These are phyloP conservation scores for Puccinellia tenuiflora DNA, from an alignment of 176 grass and related monocot genomes.

Conservation along the genomic window DNA sequence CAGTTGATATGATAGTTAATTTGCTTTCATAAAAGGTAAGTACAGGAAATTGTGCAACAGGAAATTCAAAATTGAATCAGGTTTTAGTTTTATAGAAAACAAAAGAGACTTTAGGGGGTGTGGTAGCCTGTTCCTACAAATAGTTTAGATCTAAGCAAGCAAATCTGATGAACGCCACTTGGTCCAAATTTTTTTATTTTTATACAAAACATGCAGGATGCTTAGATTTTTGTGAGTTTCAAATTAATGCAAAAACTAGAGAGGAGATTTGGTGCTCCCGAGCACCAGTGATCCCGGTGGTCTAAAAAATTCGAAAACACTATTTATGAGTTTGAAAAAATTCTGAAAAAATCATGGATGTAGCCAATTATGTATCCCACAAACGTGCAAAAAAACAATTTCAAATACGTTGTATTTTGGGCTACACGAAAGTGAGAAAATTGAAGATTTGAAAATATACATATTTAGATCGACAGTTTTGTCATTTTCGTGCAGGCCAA, in stretches of 20 bases:
- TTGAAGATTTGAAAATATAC: too few species aligned
- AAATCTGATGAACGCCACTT: background rate
- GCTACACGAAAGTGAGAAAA: too few species aligned
- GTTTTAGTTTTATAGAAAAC: background rate
- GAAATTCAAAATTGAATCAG: background rate
- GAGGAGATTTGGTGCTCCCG: too few species aligned
- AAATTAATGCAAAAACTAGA: background rate
- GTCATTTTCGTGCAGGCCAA: too few species aligned
- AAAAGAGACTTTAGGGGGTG: background rate
- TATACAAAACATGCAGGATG: background rate
- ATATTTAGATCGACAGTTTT: too few species aligned
- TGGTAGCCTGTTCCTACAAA: background rate
- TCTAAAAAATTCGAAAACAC: too few species aligned
- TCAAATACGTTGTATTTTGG: too few species aligned
- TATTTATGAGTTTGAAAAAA: too few species aligned
- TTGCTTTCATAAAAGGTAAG: constrained; percentile 9
- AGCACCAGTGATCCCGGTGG: too few species aligned
- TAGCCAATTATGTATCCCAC: too few species aligned
- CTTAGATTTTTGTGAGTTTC: constrained; percentile 4
- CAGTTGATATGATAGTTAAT: background rate
- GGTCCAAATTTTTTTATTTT: background rate
- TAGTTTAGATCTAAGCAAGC: background rate
- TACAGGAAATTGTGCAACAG: background rate
- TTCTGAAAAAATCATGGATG: too few species aligned
- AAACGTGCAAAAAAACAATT: too few species aligned